These are phyloP conservation scores for Pestalotiopsis sp. DNA, from an alignment of 2,329 filamentous ascomycete genomes.

Conservation along the genomic window DNA sequence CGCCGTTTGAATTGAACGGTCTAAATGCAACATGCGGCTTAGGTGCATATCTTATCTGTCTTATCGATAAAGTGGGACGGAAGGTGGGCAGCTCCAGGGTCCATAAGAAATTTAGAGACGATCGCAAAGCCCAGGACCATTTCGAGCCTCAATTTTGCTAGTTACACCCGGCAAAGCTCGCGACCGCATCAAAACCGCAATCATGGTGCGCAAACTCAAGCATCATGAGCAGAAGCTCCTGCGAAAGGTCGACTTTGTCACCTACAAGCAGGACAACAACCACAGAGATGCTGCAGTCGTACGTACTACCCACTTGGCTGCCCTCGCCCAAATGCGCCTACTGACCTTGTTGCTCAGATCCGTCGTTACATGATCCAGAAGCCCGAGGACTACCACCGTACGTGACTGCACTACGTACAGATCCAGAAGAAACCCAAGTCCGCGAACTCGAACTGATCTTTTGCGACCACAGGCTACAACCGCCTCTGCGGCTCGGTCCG, in stretches of 20 bases:
- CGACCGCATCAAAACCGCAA: constrained; percentile 24
- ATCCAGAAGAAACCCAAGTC: not conserved
- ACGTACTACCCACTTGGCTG: not conserved
- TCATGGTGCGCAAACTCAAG: constrained; percentile 94
- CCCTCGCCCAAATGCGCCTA: not conserved
- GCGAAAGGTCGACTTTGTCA: constrained; percentile 90
- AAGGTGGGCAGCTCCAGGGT: not conserved
- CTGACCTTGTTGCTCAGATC: not conserved
- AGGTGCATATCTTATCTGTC: not conserved
- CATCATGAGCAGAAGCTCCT: constrained; percentile 96
- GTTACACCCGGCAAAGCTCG: not conserved
- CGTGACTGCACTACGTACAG: constrained; percentile 22
- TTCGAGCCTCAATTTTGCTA: not conserved
- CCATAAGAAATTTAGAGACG: not conserved
- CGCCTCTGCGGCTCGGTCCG: constrained; percentile 78
- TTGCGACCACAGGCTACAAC: constrained; percentile 43
- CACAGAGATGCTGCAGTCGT: constrained; percentile 73
- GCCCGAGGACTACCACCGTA: constrained; percentile 75
- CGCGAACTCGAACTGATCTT: constrained; percentile 17
- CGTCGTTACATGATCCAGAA: constrained; percentile 87
- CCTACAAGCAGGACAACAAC: constrained; percentile 84
- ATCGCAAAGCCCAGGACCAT: not conserved
- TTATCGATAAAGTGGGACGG: not conserved
- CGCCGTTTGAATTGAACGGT: not conserved
- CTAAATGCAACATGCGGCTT: not conserved